These are phyloP conservation scores for Cyanodermella asteris DNA, from an alignment of 2,329 filamentous ascomycete genomes.

Conservation along the genomic window DNA sequence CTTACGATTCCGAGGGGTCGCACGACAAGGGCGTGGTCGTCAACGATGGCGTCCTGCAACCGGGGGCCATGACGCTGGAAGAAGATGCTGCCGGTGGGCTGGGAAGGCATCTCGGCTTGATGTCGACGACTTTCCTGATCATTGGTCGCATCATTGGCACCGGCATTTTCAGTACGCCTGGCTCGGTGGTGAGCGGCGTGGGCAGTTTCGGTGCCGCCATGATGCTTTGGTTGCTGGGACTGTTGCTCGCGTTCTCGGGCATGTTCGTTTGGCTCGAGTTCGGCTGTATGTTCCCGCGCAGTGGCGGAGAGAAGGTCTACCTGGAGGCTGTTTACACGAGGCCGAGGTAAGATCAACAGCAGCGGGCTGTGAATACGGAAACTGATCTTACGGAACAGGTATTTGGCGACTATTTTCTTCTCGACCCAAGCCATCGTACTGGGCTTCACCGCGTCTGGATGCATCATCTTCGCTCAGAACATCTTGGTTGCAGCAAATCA, in stretches of 20 bases:
- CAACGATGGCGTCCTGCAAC: slow-evolving; percentile 1
- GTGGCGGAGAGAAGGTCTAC: slow-evolving; percentile 31
- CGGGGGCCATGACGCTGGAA: slow-evolving; percentile 2
- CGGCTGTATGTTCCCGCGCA: slow-evolving; percentile 22
- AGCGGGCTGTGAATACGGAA: too few species aligned
- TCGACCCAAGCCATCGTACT: slow-evolving; percentile 3
- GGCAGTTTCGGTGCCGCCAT: slow-evolving; percentile 33
- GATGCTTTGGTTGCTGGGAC: slow-evolving; percentile 32
- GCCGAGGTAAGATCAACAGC: too few species aligned
- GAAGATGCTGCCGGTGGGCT: slow-evolving; percentile 3
- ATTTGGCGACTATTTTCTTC: slow-evolving; percentile 22
- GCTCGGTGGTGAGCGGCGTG: slow-evolving; percentile 31
- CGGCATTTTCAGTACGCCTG: slow-evolving; percentile 32
- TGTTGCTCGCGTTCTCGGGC: slow-evolving; percentile 23
- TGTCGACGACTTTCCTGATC: slow-evolving; percentile 4
- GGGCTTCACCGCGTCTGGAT: slow-evolving; percentile 2
- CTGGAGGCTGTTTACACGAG: slow-evolving; percentile 30
- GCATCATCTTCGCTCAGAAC: slow-evolving; percentile 2
- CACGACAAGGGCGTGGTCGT: not conserved
- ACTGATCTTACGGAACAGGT: too few species aligned
- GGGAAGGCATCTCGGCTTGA: slow-evolving; percentile 2
- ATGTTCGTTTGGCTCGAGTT: slow-evolving; percentile 26
- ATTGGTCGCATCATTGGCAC: slow-evolving; percentile 15
- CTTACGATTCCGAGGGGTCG: not conserved
- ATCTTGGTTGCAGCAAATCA: slow-evolving; percentile 3